Evolutionary conservation across 768 basidiomycete species (phyloP), one percentile per base, ranked within the genome.

Genomic region (Kwoniella mangroviensis): DNA sequence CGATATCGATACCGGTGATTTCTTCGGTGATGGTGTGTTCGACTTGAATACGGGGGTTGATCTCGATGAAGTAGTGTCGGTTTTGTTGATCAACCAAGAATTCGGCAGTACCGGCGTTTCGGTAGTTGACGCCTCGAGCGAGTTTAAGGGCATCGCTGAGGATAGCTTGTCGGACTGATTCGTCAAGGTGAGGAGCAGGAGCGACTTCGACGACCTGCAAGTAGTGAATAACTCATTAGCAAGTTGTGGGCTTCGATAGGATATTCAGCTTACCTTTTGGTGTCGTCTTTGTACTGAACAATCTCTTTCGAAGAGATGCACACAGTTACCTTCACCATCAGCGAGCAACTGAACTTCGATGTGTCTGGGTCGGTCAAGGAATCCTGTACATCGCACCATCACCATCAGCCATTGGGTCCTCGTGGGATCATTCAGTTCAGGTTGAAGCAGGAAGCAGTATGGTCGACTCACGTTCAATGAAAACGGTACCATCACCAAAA

Each of bases 11-110:
- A 61, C 97, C 97, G 70, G 97, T 98, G 79, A 99, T 99, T 82
- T 98, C 95, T 91, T 98, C 97, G 70, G 97, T 98, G 83, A 98
- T 98, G 67, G 97, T 98, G 84, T 98, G 97, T 82, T 98, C 97
- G 84, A 99, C 97, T 84, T 99, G 97, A 79, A 99, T 98, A 85
- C 97, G 94, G 40, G 97, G 94, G 84, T 98, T 98, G 78, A 99
- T 98, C 85, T 99, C 97, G 80, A 99, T 98, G 86, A 99, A 98
- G 85, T 98, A 98, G 84, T 97, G 94, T 76, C 94, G 88, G 77
- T 93, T 94, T 87, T 91, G 89, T 82, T 94, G 92, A 84, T 98
- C 97, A 72, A 98, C 94, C 84, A 99, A 86, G 87, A 98, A 99
- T 85, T 99, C 97, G 26, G 93, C 94, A 49, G 97, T 98, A 73